Percentiles rank a stretch among this genome's conserved stretches.
Conservation (phyloP, 164 flowering plant genomes). For the Vitis amurensis region DNA sequence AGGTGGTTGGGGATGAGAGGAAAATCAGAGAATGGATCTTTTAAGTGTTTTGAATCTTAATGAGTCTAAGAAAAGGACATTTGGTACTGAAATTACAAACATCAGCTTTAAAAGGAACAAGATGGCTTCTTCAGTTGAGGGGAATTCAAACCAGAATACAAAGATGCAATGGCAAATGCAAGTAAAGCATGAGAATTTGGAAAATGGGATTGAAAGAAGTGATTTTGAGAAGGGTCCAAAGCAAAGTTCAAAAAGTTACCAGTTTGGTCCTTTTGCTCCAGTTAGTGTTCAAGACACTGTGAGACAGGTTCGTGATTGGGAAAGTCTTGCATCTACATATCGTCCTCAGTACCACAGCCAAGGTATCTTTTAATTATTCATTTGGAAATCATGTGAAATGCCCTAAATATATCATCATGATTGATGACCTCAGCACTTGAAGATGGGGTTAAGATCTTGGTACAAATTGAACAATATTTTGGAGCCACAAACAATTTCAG, state of each 20-base stretch:
- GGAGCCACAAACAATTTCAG: too few species aligned
- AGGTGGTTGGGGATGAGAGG: slow-evolving; percentile 77
- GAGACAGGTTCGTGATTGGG: slow-evolving; percentile 58
- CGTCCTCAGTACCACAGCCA: slow-evolving; percentile 89
- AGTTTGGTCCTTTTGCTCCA: slow-evolving; percentile 90
- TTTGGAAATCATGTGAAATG: background rate
- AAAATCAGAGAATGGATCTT: slow-evolving; percentile 16
- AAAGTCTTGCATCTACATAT: slow-evolving; percentile 49
- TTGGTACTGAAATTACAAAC: slow-evolving; percentile 84
- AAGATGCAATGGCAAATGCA: slow-evolving; percentile 20
- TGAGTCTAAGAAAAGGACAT: slow-evolving; percentile 58
- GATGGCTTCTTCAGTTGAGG: slow-evolving; percentile 24
- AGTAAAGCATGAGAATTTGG: slow-evolving; percentile 31
- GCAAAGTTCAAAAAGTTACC: slow-evolving; percentile 38
- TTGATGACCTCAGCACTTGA: too few species aligned
- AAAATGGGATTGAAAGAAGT: slow-evolving; percentile 18
- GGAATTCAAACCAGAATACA: slow-evolving; percentile 8
- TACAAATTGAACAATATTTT: background rate
- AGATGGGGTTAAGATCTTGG: too few species aligned
- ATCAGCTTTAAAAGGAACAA: slow-evolving; percentile 46
- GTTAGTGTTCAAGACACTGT: slow-evolving; percentile 21
- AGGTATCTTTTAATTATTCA: slow-evolving; percentile 42
- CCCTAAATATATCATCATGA: too few species aligned
- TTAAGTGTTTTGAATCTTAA: slow-evolving; percentile 4
- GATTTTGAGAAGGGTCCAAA: slow-evolving; percentile 27